Percentiles rank a stretch among this genome's conserved stretches.
phyloP scores from a whole-genome alignment of 495 filamentous ascomycete genomes.

The Penicillium bovifimosum region DNA sequence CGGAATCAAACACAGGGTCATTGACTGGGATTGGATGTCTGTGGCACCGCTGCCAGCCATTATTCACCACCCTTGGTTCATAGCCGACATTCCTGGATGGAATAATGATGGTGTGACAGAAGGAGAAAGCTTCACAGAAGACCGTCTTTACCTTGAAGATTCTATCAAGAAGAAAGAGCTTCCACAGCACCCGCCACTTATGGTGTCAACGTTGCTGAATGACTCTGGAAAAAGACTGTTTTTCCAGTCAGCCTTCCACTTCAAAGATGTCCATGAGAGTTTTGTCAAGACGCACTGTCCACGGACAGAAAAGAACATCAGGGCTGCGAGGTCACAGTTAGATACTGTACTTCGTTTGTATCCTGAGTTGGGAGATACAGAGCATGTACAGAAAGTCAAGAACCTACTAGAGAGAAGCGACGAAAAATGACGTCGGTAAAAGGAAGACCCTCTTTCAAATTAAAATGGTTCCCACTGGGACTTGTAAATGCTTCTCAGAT shows the following conservation, averaged over 20 bases:
- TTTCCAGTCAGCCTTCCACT: constrained; percentile 13
- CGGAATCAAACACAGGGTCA: constrained; percentile 8
- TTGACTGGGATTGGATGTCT: constrained; percentile 15
- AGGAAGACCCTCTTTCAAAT: too few species aligned
- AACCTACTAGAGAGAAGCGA: too few species aligned
- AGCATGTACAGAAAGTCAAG: too few species aligned
- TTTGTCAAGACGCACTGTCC: constrained; percentile 15
- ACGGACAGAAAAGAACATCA: constrained; percentile 12
- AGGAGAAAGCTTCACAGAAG: not conserved
- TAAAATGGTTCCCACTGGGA: too few species aligned
- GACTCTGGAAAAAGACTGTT: constrained; percentile 7
- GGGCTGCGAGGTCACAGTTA: constrained; percentile 10
- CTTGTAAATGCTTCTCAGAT: too few species aligned
- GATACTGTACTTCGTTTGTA: constrained; percentile 15
- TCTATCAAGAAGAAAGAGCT: not conserved
- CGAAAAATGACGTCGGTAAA: too few species aligned
- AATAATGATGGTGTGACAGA: constrained; percentile 5
- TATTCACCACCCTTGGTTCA: constrained; percentile 13
- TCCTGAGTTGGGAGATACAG: constrained; percentile 9
- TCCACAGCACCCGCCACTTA: not conserved
- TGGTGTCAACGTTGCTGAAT: not conserved
- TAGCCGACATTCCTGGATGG: constrained; percentile 12
- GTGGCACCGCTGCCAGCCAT: constrained; percentile 6
- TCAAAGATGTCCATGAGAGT: constrained; percentile 8
- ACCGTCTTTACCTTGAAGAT: constrained; percentile 5